Evolutionary conservation across 2,329 filamentous ascomycete genomes (phyloP).

Genomic region (Fusarium vanettenii): DNA sequence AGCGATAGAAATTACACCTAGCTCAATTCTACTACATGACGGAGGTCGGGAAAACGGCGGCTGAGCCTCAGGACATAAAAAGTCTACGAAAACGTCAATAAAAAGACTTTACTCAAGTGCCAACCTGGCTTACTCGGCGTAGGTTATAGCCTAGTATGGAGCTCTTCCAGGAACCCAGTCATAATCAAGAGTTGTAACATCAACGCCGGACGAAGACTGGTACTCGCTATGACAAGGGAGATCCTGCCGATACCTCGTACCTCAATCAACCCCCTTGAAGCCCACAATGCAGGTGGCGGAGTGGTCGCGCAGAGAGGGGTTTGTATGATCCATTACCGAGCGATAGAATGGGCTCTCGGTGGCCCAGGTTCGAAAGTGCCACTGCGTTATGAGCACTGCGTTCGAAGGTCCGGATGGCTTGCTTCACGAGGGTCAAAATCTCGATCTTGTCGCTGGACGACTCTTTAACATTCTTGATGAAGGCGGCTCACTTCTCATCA

Average conservation of each 20-base stretch:
- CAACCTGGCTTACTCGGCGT: background rate
- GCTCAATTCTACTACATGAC: too few relatives aligned
- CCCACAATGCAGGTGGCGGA: background rate
- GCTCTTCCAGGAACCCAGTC: background rate
- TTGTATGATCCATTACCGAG: background rate
- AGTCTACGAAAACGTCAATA: background rate
- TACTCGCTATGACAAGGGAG: background rate
- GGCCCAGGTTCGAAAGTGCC: background rate
- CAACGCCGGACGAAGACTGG: background rate
- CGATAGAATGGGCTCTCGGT: background rate
- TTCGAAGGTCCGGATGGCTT: background rate
- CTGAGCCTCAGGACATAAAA: too few relatives aligned
- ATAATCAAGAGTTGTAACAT: background rate
- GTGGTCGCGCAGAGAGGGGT: background rate
- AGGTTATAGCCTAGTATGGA: too few relatives aligned
- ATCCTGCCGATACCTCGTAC: background rate
- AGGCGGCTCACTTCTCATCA: too few relatives aligned
- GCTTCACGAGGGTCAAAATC: background rate
- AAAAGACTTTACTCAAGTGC: background rate
- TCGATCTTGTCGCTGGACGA: background rate
- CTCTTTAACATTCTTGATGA: background rate
- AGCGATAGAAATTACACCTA: too few relatives aligned
- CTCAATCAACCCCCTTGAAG: background rate
- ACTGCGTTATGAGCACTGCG: too few relatives aligned
- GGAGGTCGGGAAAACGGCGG: too few relatives aligned